Percentiles rank a stretch among this genome's conserved stretches.
phyloP scores from a whole-genome alignment of 2,329 filamentous ascomycete genomes.

The Sclerotiophoma versabilis region DNA sequence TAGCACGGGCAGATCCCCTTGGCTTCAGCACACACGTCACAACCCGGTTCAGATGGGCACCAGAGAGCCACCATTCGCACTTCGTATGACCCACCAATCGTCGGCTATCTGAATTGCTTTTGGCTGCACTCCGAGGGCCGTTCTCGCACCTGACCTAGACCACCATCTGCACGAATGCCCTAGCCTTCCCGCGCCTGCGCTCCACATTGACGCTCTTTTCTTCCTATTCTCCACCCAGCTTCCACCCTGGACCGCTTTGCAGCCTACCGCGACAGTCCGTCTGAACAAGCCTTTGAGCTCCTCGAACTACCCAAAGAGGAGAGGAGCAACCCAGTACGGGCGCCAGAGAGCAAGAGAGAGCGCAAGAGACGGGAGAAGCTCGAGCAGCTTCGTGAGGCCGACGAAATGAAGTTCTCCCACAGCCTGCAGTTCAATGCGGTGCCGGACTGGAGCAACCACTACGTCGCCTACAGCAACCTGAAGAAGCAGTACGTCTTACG shows the following conservation, averaged over 20 bases:
- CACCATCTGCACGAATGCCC: constrained; percentile 14
- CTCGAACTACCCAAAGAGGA: constrained; percentile 29
- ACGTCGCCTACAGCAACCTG: constrained; percentile 97
- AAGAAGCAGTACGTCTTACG: constrained; percentile 83
- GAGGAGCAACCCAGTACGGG: constrained; percentile 2
- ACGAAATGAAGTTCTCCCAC: constrained; percentile 99
- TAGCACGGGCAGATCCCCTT: constrained; percentile 13
- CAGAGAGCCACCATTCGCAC: constrained; percentile 13
- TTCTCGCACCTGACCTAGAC: constrained; percentile 21
- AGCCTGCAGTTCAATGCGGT: constrained; percentile 99
- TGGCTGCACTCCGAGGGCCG: constrained; percentile 14
- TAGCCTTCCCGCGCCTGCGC: constrained; percentile 16
- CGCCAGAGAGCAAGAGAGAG: constrained; percentile 35
- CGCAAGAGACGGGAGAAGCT: constrained; percentile 68
- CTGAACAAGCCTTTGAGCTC: constrained; percentile 41
- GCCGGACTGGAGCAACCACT: constrained; percentile 98
- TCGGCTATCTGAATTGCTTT: constrained; percentile 3
- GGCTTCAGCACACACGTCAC: constrained; percentile 14
- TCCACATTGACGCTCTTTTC: constrained; percentile 16
- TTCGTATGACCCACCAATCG: constrained; percentile 14
- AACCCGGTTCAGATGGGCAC: constrained; percentile 5
- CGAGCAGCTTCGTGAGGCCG: constrained; percentile 72
- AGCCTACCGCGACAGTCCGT: constrained; percentile 25
- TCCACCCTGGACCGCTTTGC: constrained; percentile 38
- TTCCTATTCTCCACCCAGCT: constrained; percentile 14